These are phyloP conservation scores for Rhodotorula graminis DNA, from an alignment of 768 basidiomycete genomes.

Conservation along the genomic window DNA sequence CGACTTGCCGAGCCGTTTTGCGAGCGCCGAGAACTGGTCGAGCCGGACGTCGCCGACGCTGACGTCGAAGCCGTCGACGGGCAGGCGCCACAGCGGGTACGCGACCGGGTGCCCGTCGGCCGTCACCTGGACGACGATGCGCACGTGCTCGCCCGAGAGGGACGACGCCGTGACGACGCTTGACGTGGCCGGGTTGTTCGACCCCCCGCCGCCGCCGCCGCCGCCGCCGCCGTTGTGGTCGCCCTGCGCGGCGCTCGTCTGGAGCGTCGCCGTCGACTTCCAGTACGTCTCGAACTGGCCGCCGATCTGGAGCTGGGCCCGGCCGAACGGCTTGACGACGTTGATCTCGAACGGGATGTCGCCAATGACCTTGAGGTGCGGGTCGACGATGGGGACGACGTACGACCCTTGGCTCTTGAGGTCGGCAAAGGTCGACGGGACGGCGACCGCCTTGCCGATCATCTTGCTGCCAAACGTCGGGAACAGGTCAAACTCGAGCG, in stretches of 20 bases:
- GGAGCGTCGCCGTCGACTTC: conserved; percentile 66
- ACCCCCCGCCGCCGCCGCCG: conserved; percentile 18
- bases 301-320: conserved; percentile 86
- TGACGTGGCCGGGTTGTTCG: conserved; percentile 33
- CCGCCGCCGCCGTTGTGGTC: conserved; percentile 39
- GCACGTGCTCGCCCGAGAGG: conserved; percentile 79
- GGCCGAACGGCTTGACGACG: conserved; percentile 81
- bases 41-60: conserved; percentile 79
- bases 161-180: conserved; percentile 72
- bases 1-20: conserved; percentile 53
- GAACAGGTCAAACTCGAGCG: conserved; percentile 87
- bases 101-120: conserved; percentile 85
- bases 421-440: conserved; percentile 65
- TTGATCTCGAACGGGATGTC: conserved; percentile 87
- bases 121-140: conserved; percentile 83
- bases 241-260: conserved; percentile 39
- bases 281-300: conserved; percentile 97
- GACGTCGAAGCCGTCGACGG: conserved; percentile 66
- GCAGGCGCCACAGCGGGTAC: conserved; percentile 69
- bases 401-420: conserved; percentile 48
- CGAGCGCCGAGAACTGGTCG: conserved; percentile 69
- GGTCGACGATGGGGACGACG: conserved; percentile 76
- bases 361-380: conserved; percentile 86
- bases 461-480: conserved; percentile 97
- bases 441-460: conserved; percentile 83